These are phyloP conservation scores for Leccinum pellstonianum DNA, from an alignment of 768 basidiomycete genomes.

Conservation along the genomic window DNA sequence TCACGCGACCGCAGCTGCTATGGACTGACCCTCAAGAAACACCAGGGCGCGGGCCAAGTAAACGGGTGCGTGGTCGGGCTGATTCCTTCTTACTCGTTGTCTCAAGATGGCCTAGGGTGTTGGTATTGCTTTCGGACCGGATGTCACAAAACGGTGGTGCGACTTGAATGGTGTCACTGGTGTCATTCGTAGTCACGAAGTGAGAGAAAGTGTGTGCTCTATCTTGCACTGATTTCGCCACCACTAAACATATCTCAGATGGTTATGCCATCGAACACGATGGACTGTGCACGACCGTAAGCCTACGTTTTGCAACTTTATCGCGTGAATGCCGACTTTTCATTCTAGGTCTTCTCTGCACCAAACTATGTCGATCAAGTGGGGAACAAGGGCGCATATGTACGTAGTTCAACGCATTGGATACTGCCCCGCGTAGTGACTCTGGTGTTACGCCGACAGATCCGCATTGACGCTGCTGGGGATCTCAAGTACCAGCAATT, in stretches of 20 bases:
- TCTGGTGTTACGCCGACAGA: constrained; percentile 40
- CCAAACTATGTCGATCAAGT: constrained; percentile 94
- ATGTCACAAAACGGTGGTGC: constrained; percentile 90
- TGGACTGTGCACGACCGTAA: constrained; percentile 89
- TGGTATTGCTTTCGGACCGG: constrained; percentile 93
- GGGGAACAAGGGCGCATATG: constrained; percentile 91
- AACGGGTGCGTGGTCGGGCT: constrained; percentile 62
- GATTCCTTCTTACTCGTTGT: constrained; percentile 4
- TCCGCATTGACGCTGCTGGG: constrained; percentile 80
- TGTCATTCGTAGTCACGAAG: constrained; percentile 94
- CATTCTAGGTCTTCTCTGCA: constrained; percentile 78
- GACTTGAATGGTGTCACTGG: constrained; percentile 82
- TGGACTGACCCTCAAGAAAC: constrained; percentile 96
- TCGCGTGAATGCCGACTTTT: constrained; percentile 12
- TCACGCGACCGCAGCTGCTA: constrained; percentile 54
- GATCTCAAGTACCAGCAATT: constrained; percentile 76
- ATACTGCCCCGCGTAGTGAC: neutral
- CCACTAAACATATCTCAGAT: constrained; percentile 41
- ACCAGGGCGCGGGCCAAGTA: constrained; percentile 91
- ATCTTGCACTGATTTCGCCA: neutral
- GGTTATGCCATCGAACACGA: constrained; percentile 96
- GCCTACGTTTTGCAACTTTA: constrained; percentile 12
- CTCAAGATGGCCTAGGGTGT: constrained; percentile 63
- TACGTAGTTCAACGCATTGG: constrained; percentile 38
- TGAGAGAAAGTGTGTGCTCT: constrained; percentile 69